Evolutionary conservation across 2,329 filamentous ascomycete genomes (phyloP).

Genomic region (Epichloe gansuensis): DNA sequence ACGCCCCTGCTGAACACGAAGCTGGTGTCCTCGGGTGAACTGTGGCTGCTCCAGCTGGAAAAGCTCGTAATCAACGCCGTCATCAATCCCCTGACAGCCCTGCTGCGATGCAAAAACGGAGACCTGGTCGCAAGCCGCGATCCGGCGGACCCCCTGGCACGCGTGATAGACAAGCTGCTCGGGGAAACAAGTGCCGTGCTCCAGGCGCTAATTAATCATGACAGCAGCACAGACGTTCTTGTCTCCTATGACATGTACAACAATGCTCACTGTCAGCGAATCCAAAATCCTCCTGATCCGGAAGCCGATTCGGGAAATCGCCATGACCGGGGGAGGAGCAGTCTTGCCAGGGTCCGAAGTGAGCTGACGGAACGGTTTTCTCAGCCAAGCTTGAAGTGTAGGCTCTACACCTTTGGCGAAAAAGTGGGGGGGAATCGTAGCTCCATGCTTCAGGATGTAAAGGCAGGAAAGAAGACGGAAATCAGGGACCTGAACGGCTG

Average conservation of each 20-base stretch:
- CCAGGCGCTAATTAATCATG: conserved; percentile 50
- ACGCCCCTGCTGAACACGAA: conserved; percentile 31
- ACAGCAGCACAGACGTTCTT: conserved; percentile 30
- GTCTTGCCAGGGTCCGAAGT: background rate
- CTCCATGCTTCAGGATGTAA: conserved; percentile 50
- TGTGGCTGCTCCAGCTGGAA: conserved; percentile 60
- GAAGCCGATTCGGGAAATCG: background rate
- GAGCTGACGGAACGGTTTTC: conserved; percentile 26
- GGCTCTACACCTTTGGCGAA: conserved; percentile 34
- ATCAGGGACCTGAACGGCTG: conserved; percentile 48
- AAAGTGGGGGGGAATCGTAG: conserved; percentile 39
- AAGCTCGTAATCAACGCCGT: conserved; percentile 72
- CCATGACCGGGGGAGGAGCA: background rate
- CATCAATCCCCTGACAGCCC: conserved; percentile 73
- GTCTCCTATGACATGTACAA: background rate
- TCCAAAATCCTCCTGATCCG: background rate
- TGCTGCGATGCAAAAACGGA: conserved; percentile 71
- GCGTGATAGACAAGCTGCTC: conserved; percentile 55
- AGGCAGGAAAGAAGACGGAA: conserved; percentile 38
- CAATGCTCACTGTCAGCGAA: background rate
- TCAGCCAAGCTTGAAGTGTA: conserved; percentile 24
- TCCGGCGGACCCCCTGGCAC: conserved; percentile 31
- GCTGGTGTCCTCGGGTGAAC: conserved; percentile 26
- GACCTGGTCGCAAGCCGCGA: conserved; percentile 39
- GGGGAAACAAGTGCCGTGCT: conserved; percentile 66